Evolutionary conservation across 139 green algal species (phyloP).

Genomic region (Chlorella ohadii): DNA sequence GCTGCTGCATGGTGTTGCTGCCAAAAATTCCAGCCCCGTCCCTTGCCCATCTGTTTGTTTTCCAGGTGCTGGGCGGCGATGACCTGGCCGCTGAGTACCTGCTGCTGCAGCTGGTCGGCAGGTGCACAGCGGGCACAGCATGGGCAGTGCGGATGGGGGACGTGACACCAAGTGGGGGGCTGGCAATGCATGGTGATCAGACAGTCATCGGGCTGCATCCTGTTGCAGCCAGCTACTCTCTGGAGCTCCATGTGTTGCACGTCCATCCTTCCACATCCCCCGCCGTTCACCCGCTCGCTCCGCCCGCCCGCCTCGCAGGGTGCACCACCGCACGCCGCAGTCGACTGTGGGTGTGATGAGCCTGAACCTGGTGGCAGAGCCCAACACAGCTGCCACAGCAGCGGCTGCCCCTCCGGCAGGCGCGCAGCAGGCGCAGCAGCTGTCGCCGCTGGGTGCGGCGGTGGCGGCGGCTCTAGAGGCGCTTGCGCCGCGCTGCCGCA

Average conservation of each 20-base stretch:
- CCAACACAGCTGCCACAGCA: slow-evolving; percentile 13
- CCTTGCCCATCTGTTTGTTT: background rate
- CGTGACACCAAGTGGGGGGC: no score
- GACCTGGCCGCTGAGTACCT: slow-evolving; percentile 80
- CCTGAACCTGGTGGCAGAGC: slow-evolving; percentile 50
- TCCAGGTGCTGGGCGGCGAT: slow-evolving; percentile 69
- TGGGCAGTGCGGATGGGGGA: no score
- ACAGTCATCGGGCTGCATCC: no score
- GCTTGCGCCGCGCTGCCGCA: slow-evolving; percentile 36
- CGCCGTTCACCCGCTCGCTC: background rate
- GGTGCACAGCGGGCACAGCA: slow-evolving; percentile 13
- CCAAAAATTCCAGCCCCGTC: background rate
- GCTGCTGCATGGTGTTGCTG: no score
- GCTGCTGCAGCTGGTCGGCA: slow-evolving; percentile 66
- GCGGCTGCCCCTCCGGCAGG: background rate
- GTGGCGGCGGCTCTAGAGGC: slow-evolving; percentile 35
- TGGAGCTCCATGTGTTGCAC: no score
- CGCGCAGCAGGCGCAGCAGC: background rate
- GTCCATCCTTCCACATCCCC: no score
- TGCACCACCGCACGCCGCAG: slow-evolving; percentile 29
- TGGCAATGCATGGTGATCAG: no score
- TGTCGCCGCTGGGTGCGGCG: slow-evolving; percentile 41
- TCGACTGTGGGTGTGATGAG: slow-evolving; percentile 42
- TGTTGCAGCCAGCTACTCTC: no score
- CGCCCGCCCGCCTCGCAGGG: slow-evolving; percentile 13